Evolutionary conservation across 164 flowering plant species (phyloP).

Genomic region (Vitis vinifera): DNA sequence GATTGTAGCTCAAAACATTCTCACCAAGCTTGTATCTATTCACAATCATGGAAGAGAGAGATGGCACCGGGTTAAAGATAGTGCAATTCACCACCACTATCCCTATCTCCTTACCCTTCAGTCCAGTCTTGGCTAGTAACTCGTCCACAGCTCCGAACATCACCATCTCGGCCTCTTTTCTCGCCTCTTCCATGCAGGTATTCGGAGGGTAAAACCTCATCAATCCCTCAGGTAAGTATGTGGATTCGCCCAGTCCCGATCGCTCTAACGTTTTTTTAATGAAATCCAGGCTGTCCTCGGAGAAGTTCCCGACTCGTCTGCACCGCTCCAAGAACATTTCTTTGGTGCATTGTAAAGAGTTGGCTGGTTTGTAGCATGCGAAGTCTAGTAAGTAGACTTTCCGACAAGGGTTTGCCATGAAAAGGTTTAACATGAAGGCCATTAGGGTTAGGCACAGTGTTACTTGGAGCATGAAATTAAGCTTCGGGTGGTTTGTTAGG

Average conservation of each 20-base stretch:
- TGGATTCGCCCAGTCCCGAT: conserved; percentile 28
- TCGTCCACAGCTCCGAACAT: conserved; percentile 43
- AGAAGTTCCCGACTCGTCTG: neutral
- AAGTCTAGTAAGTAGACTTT: conserved; percentile 22
- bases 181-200: conserved; percentile 22
- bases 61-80: conserved; percentile 28
- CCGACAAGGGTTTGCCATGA: too few species aligned
- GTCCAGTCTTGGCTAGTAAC: conserved; percentile 27
- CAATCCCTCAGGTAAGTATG: conserved; percentile 30
- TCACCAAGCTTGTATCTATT: conserved; percentile 36
- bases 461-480: too few species aligned
- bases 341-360: neutral
- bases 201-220: conserved; percentile 15
- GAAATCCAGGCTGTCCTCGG: conserved; percentile 15
- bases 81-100: conserved; percentile 41
- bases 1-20: conserved; percentile 24
- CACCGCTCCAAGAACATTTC: conserved; percentile 13
- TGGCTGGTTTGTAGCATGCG: conserved; percentile 30
- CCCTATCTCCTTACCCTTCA: conserved; percentile 28
- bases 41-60: conserved; percentile 36
- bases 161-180: conserved; percentile 30
- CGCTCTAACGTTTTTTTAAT: conserved; percentile 23
- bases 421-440: too few species aligned
- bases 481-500: too few species aligned
- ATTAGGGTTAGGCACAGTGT: too few species aligned